phyloP scores from a whole-genome alignment of 768 basidiomycete genomes.

The Phanerodontia chrysosporium region DNA sequence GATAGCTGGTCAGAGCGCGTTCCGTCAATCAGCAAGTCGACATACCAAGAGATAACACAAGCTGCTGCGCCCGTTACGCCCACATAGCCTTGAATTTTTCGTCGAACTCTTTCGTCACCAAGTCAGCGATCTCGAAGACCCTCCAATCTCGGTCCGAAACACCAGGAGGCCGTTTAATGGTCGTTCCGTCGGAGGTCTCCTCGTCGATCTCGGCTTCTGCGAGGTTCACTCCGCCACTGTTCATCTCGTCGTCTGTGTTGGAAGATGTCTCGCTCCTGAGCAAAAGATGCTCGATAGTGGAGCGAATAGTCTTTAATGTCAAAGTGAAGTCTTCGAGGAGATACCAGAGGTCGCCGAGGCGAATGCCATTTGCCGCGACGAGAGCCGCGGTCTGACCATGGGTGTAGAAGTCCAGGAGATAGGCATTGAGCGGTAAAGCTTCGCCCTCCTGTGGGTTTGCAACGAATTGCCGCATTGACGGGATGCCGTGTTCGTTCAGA shows the following conservation, averaged over 20 bases:
- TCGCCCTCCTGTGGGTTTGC: slow-evolving; percentile 19
- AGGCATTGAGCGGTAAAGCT: slow-evolving; percentile 50
- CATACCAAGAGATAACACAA: too few relatives aligned
- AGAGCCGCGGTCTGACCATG: slow-evolving; percentile 57
- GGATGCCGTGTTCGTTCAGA: slow-evolving; percentile 57
- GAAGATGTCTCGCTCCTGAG: slow-evolving; percentile 17
- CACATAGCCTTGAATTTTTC: slow-evolving; percentile 62
- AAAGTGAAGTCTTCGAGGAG: slow-evolving; percentile 54
- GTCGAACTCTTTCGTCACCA: slow-evolving; percentile 44
- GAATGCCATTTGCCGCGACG: slow-evolving; percentile 49
- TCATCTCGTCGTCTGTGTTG: slow-evolving; percentile 24
- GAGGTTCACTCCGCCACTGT: slow-evolving; percentile 25
- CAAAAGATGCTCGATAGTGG: slow-evolving; percentile 46
- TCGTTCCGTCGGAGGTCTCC: slow-evolving; percentile 21
- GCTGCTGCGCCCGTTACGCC: slow-evolving; percentile 32
- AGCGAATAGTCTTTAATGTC: slow-evolving; percentile 44
- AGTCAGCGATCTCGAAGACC: slow-evolving; percentile 47
- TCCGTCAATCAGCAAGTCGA: too few relatives aligned
- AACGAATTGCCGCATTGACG: slow-evolving; percentile 41
- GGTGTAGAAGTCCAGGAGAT: slow-evolving; percentile 62
- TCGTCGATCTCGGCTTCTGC: slow-evolving; percentile 21
- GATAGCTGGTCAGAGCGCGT: too few relatives aligned
- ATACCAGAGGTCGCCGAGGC: slow-evolving; percentile 65
- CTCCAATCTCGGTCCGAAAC: slow-evolving; percentile 48
- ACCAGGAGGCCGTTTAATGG: slow-evolving; percentile 31